These are phyloP conservation scores for Fusarium sp. DNA, from an alignment of 2,329 filamentous ascomycete genomes.

Conservation along the genomic window DNA sequence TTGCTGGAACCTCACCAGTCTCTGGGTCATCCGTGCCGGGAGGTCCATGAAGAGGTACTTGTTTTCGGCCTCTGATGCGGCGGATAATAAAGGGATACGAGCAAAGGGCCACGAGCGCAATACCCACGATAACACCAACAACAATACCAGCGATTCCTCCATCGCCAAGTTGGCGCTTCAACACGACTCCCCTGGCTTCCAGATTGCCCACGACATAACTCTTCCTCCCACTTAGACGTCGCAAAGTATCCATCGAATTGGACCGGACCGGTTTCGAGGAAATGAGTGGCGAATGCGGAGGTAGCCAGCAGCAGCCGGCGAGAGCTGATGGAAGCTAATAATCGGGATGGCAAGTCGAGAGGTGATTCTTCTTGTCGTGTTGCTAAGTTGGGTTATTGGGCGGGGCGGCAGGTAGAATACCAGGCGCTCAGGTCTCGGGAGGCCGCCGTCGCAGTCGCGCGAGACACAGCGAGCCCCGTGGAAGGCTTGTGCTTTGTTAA, in stretches of 20 bases:
- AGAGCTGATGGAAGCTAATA: conserved; percentile 35
- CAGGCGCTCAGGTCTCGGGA: conserved; percentile 36
- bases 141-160: conserved; percentile 55
- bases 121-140: conserved; percentile 52
- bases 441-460: conserved; percentile 45
- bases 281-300: conserved; percentile 24
- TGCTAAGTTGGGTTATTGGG: conserved; percentile 28
- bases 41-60: conserved; percentile 37
- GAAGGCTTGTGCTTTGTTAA: conserved; percentile 34
- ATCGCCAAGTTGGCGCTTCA: conserved; percentile 49
- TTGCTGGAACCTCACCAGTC: conserved; percentile 42
- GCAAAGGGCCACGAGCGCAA: conserved; percentile 52
- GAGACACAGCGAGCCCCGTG: conserved; percentile 32
- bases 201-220: conserved; percentile 42
- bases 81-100: conserved; percentile 56
- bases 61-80: conserved; percentile 47
- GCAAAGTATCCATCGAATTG: conserved; percentile 42
- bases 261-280: conserved; percentile 16
- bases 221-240: conserved; percentile 39
- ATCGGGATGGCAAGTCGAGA: conserved; percentile 23
- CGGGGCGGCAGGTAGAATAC: conserved; percentile 38
- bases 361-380: conserved; percentile 29
- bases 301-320: conserved; percentile 40
- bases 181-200: conserved; percentile 32
- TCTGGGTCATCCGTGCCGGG: conserved; percentile 48